These are phyloP conservation scores for Aspergillus sclerotialis DNA, from an alignment of 2,329 filamentous ascomycete genomes.

Conservation along the genomic window DNA sequence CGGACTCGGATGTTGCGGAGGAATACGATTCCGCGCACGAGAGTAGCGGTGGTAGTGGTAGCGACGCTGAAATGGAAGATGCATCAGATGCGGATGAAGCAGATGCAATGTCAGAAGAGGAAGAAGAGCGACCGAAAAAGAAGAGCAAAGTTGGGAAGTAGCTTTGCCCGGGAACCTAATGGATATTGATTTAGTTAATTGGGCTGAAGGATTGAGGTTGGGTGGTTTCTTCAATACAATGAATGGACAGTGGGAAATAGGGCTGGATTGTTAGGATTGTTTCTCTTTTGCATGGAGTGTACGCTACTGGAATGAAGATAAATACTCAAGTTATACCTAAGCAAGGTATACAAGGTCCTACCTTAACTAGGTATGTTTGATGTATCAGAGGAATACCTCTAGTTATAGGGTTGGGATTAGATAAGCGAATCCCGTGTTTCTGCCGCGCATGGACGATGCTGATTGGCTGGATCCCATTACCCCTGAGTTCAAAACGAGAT, in stretches of 20 bases:
- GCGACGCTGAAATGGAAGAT: slow-evolving; percentile 55
- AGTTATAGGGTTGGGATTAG: too few relatives aligned
- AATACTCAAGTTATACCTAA: too few relatives aligned
- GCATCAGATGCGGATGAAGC: slow-evolving; percentile 32
- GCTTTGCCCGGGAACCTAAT: too few relatives aligned
- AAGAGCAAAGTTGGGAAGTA: slow-evolving; percentile 49
- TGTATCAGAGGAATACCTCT: too few relatives aligned
- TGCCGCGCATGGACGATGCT: not conserved
- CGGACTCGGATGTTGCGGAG: slow-evolving; percentile 91
- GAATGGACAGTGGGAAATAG: too few relatives aligned
- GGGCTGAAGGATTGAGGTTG: not conserved
- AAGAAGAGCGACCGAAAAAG: slow-evolving; percentile 56
- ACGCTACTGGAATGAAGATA: too few relatives aligned
- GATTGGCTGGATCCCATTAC: not conserved
- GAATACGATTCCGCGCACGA: slow-evolving; percentile 91
- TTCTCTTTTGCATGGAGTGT: too few relatives aligned
- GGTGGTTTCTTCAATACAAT: too few relatives aligned
- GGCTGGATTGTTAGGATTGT: too few relatives aligned
- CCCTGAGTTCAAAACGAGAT: not conserved
- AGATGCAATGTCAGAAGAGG: slow-evolving; percentile 24
- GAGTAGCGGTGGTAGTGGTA: slow-evolving; percentile 67
- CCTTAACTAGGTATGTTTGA: too few relatives aligned
- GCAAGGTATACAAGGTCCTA: too few relatives aligned
- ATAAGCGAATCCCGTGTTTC: not conserved
- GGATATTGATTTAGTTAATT: not conserved